A percentile compares a stretch with the other conserved stretches of the same genome.
These are phyloP conservation scores for Penicillium sp. DNA, from an alignment of 2,329 filamentous ascomycete species.

Conservation along the genomic window DNA sequence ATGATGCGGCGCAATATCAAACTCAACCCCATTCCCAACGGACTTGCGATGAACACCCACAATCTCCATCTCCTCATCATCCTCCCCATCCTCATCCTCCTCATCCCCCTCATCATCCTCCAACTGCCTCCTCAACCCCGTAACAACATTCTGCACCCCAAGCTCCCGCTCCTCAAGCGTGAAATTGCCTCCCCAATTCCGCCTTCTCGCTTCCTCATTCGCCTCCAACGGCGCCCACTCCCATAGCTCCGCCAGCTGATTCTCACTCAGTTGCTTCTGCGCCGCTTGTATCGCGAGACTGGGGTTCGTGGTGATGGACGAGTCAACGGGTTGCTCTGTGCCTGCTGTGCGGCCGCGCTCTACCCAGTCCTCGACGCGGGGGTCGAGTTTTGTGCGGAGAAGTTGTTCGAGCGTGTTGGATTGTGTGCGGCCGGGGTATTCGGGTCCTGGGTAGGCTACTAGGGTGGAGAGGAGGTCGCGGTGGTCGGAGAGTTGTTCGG, in stretches of 20 bases:
- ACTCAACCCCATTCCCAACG: slow-evolving; percentile 36
- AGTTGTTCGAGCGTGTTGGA: slow-evolving; percentile 66
- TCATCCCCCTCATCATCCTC: slow-evolving; percentile 59
- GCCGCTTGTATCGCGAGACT: slow-evolving; percentile 22
- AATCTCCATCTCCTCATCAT: slow-evolving; percentile 46
- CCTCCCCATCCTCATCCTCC: slow-evolving; percentile 56
- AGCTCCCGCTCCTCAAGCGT: slow-evolving; percentile 70
- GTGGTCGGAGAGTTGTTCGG: slow-evolving; percentile 67
- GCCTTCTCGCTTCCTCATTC: slow-evolving; percentile 49
- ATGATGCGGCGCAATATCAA: slow-evolving; percentile 38
- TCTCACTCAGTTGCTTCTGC: slow-evolving; percentile 40
- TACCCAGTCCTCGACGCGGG: slow-evolving; percentile 74
- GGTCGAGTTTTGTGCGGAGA: slow-evolving; percentile 82
- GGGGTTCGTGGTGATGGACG: slow-evolving; percentile 16
- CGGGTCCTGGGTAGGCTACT: slow-evolving; percentile 75
- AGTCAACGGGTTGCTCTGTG: slow-evolving; percentile 8
- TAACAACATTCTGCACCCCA: slow-evolving; percentile 72
- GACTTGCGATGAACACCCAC: slow-evolving; percentile 41
- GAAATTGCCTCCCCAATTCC: slow-evolving; percentile 67
- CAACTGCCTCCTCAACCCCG: slow-evolving; percentile 65
- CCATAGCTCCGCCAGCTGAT: slow-evolving; percentile 65
- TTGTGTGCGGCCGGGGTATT: slow-evolving; percentile 72
- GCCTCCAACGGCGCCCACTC: slow-evolving; percentile 56
- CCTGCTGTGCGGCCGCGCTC: slow-evolving; percentile 61
- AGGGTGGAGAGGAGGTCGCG: slow-evolving; percentile 69